Base-by-base conservation (phyloP, 805 yeast genomes). In the Saccharomyces jurei region DNA sequence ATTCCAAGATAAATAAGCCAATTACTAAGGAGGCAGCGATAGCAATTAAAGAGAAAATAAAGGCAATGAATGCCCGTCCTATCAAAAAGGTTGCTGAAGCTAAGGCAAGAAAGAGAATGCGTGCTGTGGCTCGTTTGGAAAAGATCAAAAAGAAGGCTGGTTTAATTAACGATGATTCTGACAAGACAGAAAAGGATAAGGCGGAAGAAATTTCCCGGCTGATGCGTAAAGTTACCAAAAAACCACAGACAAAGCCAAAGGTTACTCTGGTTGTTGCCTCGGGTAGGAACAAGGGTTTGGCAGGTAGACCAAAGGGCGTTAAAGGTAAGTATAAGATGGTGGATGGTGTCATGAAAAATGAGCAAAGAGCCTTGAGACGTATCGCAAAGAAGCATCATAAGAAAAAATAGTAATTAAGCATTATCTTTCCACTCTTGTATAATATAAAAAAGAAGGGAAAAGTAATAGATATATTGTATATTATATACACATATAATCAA, bases 241-340 rank as follows among this genome's bases (percentile, higher is more conserved):
- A 86, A 68, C 82, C 80, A 67, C 78, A 77, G 67, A 67, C 75
- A 27, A 87, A 82, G 69, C 96, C 96, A 27, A 84, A 86, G 78
- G 89, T 89, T 44, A 88, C 96, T 0, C 80, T 89, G 57, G 96
- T 94, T 57, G 90, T 83, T 62, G 98, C 99, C 9, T 74, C 77
- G 50, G 98, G 98, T 65, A 70, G 76, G 41, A 91, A 94, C 72
- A 87, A 77, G 70, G 96, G 96, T 56, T 74, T 91, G 52, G 77
- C 87, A 62, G 99, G 99, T 54, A 86, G 99, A 76, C 99, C 99
- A 46, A 86, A 82, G 74, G 99, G 99, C 71, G 83, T 94, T 62
- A 89, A 84, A 72, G 99, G 99, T 74, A 90, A 89, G 71, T 94
- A 94, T 77, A 94, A 89, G 85, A 94, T 94, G 99, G 98, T 94